phyloP scores from a whole-genome alignment of 2,329 filamentous ascomycete species.

The Colletotrichum melonis region DNA sequence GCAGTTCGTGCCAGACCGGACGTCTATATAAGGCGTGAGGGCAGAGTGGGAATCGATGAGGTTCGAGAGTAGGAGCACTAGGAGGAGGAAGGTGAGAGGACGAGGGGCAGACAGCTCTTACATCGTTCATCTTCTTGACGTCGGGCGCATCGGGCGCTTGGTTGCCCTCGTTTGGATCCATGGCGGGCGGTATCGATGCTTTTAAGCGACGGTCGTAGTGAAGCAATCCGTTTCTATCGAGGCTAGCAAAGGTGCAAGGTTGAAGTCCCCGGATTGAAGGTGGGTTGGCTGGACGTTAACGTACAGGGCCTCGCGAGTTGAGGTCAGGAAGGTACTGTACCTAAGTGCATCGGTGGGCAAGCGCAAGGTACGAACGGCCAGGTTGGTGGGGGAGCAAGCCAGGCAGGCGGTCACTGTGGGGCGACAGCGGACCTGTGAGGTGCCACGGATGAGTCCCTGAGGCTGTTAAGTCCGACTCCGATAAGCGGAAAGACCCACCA shows the following conservation, averaged over 20 bases:
- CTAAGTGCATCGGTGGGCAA: neutral
- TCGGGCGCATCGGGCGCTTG: conserved; percentile 65
- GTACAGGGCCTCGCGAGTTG: conserved; percentile 8
- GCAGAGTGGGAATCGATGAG: neutral
- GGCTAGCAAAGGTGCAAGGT: neutral
- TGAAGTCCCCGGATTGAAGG: neutral
- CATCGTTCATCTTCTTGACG: conserved; percentile 70
- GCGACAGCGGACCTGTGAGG: neutral
- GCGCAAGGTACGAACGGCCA: neutral
- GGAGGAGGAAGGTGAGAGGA: conserved; percentile 8
- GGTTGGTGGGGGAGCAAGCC: conserved; percentile 14
- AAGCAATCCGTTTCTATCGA: neutral
- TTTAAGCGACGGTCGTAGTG: neutral
- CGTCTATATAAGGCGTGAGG: too few relatives aligned
- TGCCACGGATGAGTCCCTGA: neutral
- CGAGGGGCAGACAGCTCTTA: conserved; percentile 39
- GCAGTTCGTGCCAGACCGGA: too few relatives aligned
- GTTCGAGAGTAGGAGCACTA: neutral
- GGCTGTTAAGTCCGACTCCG: conserved; percentile 27
- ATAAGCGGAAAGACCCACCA: conserved; percentile 14
- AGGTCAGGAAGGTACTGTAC: neutral
- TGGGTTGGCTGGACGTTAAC: conserved; percentile 11
- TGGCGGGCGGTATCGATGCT: conserved; percentile 31
- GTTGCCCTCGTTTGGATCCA: conserved; percentile 58
- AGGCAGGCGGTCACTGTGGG: conserved; percentile 16